phyloP scores from a whole-genome alignment of 192 early-diverging fungal species.

The Coemansia sp. region DNA sequence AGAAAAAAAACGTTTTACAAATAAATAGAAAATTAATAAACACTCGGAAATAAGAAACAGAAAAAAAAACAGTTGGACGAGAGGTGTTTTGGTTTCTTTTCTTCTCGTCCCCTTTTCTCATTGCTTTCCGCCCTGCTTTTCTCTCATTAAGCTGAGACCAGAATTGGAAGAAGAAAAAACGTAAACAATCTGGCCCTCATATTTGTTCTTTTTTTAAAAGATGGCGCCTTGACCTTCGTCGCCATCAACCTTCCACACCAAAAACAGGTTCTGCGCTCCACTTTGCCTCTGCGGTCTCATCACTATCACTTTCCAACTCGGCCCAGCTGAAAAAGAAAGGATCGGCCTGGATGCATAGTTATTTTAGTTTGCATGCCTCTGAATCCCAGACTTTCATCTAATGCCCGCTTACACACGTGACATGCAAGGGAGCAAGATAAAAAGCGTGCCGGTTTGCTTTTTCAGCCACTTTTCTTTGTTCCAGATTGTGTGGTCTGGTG shows the following conservation, averaged over 20 bases:
- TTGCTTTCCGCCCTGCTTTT: not conserved
- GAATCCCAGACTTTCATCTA: not conserved
- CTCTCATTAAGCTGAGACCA: not conserved
- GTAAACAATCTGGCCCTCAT: not conserved
- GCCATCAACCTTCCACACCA: no score
- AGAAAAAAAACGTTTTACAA: not conserved
- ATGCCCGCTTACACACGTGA: not conserved
- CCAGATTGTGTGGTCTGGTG: not conserved
- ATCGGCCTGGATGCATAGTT: not conserved
- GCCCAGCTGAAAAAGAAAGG: no score
- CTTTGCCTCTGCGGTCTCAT: no score
- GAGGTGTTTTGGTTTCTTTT: not conserved
- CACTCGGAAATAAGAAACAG: not conserved
- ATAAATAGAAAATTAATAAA: not conserved
- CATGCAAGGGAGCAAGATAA: slow-evolving; percentile 1
- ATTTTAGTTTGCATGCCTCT: not conserved
- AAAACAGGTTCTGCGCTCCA: no score
- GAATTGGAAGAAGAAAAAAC: no score
- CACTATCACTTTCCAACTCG: no score
- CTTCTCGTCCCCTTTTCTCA: not conserved
- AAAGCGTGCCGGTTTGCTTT: not conserved
- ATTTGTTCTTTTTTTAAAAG: no score
- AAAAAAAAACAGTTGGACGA: not conserved
- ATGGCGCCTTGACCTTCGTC: no score
- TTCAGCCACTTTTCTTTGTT: slow-evolving; percentile 1